Percentiles rank a stretch among this genome's conserved stretches.
Conservation (phyloP, 202 grass and related monocot genomes). For the Schoenoplectus triqueter region DNA sequence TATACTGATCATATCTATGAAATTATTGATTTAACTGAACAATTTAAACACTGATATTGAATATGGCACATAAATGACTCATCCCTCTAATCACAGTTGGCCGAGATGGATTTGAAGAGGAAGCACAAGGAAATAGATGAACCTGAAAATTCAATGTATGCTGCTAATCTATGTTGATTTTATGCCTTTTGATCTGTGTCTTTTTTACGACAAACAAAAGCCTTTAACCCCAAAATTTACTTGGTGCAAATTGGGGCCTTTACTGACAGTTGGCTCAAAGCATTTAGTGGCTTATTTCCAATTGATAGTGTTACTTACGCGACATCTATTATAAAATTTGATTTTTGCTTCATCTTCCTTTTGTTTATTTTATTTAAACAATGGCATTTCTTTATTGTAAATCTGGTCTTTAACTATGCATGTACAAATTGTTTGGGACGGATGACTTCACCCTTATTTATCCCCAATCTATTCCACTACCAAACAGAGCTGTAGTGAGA, state of each 20-base stretch:
- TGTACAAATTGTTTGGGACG: background rate
- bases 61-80: background rate
- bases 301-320: background rate
- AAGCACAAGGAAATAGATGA: conserved; percentile 52
- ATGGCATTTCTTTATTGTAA: background rate
- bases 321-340: background rate
- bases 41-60: background rate
- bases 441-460: no score
- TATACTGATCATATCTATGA: background rate
- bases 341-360: conserved; percentile 1
- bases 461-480: background rate
- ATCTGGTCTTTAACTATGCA: background rate
- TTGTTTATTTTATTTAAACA: background rate
- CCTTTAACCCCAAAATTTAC: background rate
- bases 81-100: conserved; percentile 32
- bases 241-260: background rate
- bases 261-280: background rate
- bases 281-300: background rate
- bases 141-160: conserved; percentile 62
- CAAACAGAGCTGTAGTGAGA: no score
- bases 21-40: background rate
- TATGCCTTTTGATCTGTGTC: conserved; percentile 15
- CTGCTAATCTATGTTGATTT: conserved; percentile 11
- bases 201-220: background rate
- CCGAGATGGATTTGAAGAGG: conserved; percentile 48